Base-by-base conservation (phyloP, 1,284 basidiomycete genomes). In the Microbotryum saponariae region DNA sequence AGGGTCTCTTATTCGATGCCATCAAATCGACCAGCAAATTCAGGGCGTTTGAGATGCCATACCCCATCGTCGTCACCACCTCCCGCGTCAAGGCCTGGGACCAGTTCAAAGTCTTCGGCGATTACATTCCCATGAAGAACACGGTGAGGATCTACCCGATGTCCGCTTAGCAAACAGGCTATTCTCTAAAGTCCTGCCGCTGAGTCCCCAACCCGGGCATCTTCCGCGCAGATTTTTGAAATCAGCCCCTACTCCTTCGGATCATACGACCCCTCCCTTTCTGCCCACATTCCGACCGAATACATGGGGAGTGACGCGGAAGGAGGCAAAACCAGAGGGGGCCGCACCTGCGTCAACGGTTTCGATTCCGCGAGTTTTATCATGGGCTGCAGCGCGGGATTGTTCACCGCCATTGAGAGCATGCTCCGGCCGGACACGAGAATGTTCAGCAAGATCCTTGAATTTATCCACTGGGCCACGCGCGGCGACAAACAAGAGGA, bases 231-330 rank as follows among this genome's bases (percentile, higher is more conserved):
- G 37, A 18, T 42, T 12, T 42, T 66, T 25, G 61, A 64, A 82
- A 82, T 86, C 25, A 80, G 82, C 0, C 85, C 84, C 1, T 73
- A 82, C 66, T 84, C 86, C 63, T 79, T 85, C 61, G 86, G 83
- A 6, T 86, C 84, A 3, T 87, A 80, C 76, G 85, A 87, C 70
- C 83, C 85, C 7, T 77, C 74, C 58, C 74, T 87, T 6, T 82
- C 82, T 44, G 81, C 83, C 0, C 84, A 83, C 72, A 78, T 82
- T 69, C 64, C 83, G 64, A 73, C 83, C 45, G 76, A 80, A 0
- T 85, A 81, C 70, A 78, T 78, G 7, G 85, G 85, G 12, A 86
- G 85, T 0, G 78, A 79, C 64, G 73, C 86, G 14, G 71, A 73
- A 16, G 79, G 83, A 59, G 82, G 82, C 5, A 31, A 42, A 42